Base-by-base conservation (phyloP, 305 asterid genomes). In the Solanum aculeatissimum region DNA sequence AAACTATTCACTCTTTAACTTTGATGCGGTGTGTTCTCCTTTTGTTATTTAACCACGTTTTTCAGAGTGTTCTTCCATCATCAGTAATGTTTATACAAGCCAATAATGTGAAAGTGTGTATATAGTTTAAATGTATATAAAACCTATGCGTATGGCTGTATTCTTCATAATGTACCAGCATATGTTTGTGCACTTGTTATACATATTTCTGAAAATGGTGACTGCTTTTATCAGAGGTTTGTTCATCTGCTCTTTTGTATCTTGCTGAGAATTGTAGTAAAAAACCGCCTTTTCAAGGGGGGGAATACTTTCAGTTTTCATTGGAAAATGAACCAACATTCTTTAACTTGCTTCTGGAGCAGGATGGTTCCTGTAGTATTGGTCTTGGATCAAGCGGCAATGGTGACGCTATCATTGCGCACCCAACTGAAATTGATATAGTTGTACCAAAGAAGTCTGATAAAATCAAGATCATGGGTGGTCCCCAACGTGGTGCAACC, bases 311-410 rank as follows among this genome's bases (percentile, higher is more conserved):
- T 29, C 16, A 12, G 11, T 77, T 49, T 27, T 47, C 25, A 2
- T 32, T 13, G 19, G 66, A 51, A 70, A 78, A 29, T 51, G 53
- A 51, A 78, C 45, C 19, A 27, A 12, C 21, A 6, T 78, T 53
- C 29, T 29, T 7, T 6, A 53, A 51, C 3, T 80, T 83, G 51
- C 42, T 75, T 27, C 68, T 72, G 87, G 80, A 63, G 80, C 89
- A 95, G 99, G 98, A 97, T 87, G 98, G 98, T 66, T 91, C 98
- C 2, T 97, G 98, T 86, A 89, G 91, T 88, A 88, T 97, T 32
- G 93, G 92, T 82, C 96, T 97, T 23, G 98, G 99, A 54, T 89
- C 95, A 21, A 91, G 88, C 25, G 97, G 96, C 80, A 93, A 87
- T 63, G 99, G 98, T n/a, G 98, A 94, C 43, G 83, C 79, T 3